These are phyloP conservation scores for Yamadazyma membranifaciens DNA, from an alignment of 1,139 yeast genomes.

Conservation along the genomic window DNA sequence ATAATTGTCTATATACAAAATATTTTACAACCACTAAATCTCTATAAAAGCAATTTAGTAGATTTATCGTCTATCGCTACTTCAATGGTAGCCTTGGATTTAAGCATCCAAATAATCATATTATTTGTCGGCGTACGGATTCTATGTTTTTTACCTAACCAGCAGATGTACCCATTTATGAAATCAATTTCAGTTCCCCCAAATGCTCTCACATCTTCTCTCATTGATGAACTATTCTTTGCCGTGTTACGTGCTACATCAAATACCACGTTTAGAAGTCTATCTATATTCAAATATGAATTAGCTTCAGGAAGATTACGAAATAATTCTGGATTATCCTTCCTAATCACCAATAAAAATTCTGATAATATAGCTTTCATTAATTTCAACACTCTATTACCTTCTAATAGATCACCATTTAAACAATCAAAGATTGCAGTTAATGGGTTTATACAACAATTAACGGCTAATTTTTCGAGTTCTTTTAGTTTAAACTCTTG, in stretches of 20 bases:
- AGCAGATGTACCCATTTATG: constrained; percentile 71
- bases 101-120: constrained; percentile 47
- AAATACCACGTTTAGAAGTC: constrained; percentile 47
- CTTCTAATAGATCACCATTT: constrained; percentile 64
- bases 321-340: constrained; percentile 33
- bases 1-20: constrained; percentile 1
- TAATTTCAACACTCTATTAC: constrained; percentile 28
- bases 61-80: constrained; percentile 27
- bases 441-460: constrained; percentile 73
- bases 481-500: constrained; percentile 62
- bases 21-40: background rate
- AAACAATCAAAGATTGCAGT: constrained; percentile 66
- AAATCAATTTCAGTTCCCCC: constrained; percentile 73
- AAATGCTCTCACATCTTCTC: constrained; percentile 67
- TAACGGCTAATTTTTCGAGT: constrained; percentile 70
- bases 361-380: constrained; percentile 47
- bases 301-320: constrained; percentile 32
- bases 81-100: constrained; percentile 37
- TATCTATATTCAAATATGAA: constrained; percentile 36
- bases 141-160: constrained; percentile 45
- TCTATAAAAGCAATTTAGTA: constrained; percentile 5
- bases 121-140: constrained; percentile 47
- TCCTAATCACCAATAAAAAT: constrained; percentile 37
- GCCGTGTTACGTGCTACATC: constrained; percentile 48
- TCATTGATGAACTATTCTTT: constrained; percentile 80